Conservation (phyloP, 805 yeast species). For the Kluyveromyces siamensis region DNA sequence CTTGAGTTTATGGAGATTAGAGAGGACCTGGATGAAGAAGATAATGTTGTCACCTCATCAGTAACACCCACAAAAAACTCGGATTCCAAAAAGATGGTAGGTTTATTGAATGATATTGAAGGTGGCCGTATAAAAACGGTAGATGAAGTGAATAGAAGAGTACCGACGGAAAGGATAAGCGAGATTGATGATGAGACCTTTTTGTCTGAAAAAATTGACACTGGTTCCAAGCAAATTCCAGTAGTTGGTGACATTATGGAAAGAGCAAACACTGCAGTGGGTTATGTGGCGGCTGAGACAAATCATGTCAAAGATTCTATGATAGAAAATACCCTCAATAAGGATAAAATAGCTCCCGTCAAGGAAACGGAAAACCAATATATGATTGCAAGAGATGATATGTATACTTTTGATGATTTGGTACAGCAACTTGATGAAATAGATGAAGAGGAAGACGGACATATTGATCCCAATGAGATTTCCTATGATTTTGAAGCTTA, state of each 20-base stretch:
- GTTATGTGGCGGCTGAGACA: background rate
- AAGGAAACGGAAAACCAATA: background rate
- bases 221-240: background rate
- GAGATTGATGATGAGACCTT: background rate
- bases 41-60: slow-evolving; percentile 44
- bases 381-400: slow-evolving; percentile 15
- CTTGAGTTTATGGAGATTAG: slow-evolving; percentile 67
- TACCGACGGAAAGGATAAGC: background rate
- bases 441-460: slow-evolving; percentile 21
- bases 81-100: background rate
- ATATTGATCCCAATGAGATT: slow-evolving; percentile 11
- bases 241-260: background rate
- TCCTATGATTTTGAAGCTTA: slow-evolving; percentile 18
- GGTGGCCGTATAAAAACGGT: background rate
- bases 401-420: slow-evolving; percentile 28
- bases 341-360: background rate
- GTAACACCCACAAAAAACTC: slow-evolving; percentile 32
- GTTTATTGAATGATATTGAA: background rate
- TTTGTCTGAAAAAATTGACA: background rate
- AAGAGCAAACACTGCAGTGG: background rate
- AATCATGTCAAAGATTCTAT: background rate
- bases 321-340: background rate
- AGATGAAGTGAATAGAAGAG: background rate
- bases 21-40: slow-evolving; percentile 83
- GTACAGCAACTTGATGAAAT: slow-evolving; percentile 25